Conservation (phyloP, 306 rosid species). For the Dryas alaskensis region DNA sequence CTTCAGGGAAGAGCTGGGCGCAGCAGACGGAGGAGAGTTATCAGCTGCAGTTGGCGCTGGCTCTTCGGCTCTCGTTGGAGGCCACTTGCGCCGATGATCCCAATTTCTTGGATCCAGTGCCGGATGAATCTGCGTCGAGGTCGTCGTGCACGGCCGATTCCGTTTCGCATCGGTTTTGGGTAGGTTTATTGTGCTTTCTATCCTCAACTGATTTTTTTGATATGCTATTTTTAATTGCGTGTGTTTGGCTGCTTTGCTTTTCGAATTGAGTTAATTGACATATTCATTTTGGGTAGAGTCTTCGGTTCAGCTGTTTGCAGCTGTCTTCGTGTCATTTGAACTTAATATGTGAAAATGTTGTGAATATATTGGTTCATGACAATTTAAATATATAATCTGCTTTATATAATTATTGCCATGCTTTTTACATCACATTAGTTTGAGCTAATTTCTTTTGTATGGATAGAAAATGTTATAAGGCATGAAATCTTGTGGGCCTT, state of each 20-base stretch:
- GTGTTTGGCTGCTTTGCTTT: not conserved
- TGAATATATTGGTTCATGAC: not conserved
- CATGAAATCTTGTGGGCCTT: not conserved
- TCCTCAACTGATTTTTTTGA: no score
- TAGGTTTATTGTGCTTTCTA: constrained; percentile 29
- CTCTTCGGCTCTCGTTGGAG: constrained; percentile 74
- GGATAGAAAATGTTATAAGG: not conserved
- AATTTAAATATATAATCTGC: not conserved
- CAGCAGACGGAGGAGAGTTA: constrained; percentile 99
- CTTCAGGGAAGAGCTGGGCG: constrained; percentile 86
- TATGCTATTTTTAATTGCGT: not conserved
- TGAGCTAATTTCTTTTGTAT: not conserved
- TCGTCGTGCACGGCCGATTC: constrained; percentile 49
- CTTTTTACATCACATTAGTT: not conserved
- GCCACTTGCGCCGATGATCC: constrained; percentile 95
- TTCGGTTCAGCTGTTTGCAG: not conserved
- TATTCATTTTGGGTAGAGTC: not conserved
- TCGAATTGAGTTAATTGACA: not conserved
- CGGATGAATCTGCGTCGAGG: constrained; percentile 51
- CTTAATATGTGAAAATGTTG: not conserved
- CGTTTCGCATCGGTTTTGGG: constrained; percentile 93
- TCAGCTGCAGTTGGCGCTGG: constrained; percentile 89
- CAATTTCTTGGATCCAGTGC: constrained; percentile 74
- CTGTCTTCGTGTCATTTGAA: not conserved
- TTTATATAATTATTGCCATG: not conserved